Base-by-base conservation (phyloP, 148 eudicot species). In the Persicaria maculosa region DNA sequence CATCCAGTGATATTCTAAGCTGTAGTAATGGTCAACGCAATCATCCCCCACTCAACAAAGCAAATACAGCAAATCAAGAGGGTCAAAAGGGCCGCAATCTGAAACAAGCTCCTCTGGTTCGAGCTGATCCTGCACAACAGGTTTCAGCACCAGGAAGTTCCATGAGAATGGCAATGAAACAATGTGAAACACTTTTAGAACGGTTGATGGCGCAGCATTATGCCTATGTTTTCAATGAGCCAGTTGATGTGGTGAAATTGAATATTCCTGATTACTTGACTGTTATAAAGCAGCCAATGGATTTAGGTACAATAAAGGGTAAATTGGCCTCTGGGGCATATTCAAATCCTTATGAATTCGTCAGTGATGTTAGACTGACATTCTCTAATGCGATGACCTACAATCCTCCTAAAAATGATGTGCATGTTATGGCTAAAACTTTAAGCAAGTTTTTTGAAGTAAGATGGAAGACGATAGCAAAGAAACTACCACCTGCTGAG, bases 201-300 rank as follows among this genome's bases (percentile, higher is more conserved):
- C 50, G 68, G 73, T 17, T 90, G 85, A 87, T 87, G 88, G 17
- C 70, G 15, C 96, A 92, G 74, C 75, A 75, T 69, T 75, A 72
- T 80, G 88, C 80, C 44, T 88, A 93, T 91, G 89, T 87, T 43
- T 94, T 94, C 71, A 94, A 90, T 57, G 64, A 77, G 48, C 98
- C 97, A 6, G 98, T 94, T 9, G 97, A 91, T 79, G 86, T 85
- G 16, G 89, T 89, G 9, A 79, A 80, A 77, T 80, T 89, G 81
- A 89, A 90, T 9, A 89, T 89, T 59, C 97, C 96, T 0, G 97
- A 93, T 83, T 91, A 94, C 77, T 84, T 80, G 50, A 83, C 67
- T 71, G 86, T 91, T 9, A 94, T 94, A 69, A 88, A 91, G 86
- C 88, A 94, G 83, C 97, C 98, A 5, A 94, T 91, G 98, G 98